Conservation (phyloP, 768 basidiomycete species). For the Russula compacta region DNA sequence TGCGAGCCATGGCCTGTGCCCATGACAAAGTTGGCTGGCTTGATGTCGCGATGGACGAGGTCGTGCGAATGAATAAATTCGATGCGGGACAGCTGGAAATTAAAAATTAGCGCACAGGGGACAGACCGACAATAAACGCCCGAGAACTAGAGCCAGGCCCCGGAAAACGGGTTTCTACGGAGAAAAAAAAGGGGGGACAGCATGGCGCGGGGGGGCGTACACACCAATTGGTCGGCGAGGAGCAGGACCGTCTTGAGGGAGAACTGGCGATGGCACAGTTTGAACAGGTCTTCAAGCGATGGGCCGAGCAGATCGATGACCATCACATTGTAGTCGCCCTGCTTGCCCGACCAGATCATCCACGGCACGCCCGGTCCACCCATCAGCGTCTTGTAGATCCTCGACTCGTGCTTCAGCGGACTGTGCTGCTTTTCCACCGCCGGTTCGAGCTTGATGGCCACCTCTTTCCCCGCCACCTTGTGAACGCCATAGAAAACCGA, state of each 20-base stretch:
- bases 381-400: constrained; percentile 87
- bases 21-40: constrained; percentile 99
- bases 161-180: constrained; percentile 1
- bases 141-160: background rate
- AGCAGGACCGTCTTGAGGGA: constrained; percentile 90
- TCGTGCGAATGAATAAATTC: constrained; percentile 95
- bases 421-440: constrained; percentile 42
- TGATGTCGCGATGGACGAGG: constrained; percentile 94
- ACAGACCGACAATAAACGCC: background rate
- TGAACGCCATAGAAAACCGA: constrained; percentile 74
- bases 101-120: constrained; percentile 6
- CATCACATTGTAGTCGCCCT: constrained; percentile 95
- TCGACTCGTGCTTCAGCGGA: constrained; percentile 80
- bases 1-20: constrained; percentile 59
- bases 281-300: constrained; percentile 78
- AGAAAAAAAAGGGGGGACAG: background rate
- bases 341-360: constrained; percentile 86
- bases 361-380: constrained; percentile 85
- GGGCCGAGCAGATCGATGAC: constrained; percentile 96
- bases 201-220: constrained; percentile 22
- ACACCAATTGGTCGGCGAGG: constrained; percentile 88
- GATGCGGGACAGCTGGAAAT: constrained; percentile 75
- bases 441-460: constrained; percentile 77
- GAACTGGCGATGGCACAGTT: constrained; percentile 86
- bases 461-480: constrained; percentile 73